Conservation (phyloP, 371 early-diverging fungal genomes). For the Gilbertella persicaria region DNA sequence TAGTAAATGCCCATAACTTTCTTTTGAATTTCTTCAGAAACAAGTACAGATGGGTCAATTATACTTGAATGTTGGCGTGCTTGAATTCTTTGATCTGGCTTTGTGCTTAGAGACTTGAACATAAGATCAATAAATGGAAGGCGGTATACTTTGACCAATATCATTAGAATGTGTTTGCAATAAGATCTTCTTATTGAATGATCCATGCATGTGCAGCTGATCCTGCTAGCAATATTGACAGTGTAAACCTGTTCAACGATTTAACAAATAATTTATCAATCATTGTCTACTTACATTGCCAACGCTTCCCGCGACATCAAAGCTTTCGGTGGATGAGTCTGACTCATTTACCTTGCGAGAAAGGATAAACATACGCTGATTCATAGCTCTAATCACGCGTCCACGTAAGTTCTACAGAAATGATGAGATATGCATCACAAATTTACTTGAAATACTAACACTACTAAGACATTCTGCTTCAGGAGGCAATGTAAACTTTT, state of each 20-base stretch:
- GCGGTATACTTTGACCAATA: conserved; percentile 34
- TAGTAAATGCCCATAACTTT: conserved; percentile 3
- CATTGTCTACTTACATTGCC: conserved; percentile 32
- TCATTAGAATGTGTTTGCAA: conserved; percentile 41
- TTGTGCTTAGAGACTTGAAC: conserved; percentile 2
- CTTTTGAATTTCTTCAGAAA: conserved; percentile 11
- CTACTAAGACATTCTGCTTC: neutral
- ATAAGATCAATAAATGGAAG: conserved; percentile 7
- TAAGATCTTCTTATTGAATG: conserved; percentile 8
- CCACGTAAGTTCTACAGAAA: conserved; percentile 20
- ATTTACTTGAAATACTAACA: too few relatives aligned
- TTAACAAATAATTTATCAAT: neutral
- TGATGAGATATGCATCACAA: too few relatives aligned
- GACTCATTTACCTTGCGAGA: conserved; percentile 2
- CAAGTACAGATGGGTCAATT: conserved; percentile 19
- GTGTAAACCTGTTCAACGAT: conserved; percentile 25
- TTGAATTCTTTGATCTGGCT: neutral
- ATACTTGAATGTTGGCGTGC: neutral
- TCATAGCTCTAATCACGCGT: conserved; percentile 25
- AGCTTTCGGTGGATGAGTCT: conserved; percentile 11
- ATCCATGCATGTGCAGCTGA: conserved; percentile 34
- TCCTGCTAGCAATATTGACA: conserved; percentile 15
- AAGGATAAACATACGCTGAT: conserved; percentile 36
- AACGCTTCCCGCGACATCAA: conserved; percentile 39
- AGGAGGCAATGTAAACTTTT: neutral